These are phyloP conservation scores for Eragrostis nindensis DNA, from an alignment of 176 grass and related monocot genomes.

Conservation along the genomic window DNA sequence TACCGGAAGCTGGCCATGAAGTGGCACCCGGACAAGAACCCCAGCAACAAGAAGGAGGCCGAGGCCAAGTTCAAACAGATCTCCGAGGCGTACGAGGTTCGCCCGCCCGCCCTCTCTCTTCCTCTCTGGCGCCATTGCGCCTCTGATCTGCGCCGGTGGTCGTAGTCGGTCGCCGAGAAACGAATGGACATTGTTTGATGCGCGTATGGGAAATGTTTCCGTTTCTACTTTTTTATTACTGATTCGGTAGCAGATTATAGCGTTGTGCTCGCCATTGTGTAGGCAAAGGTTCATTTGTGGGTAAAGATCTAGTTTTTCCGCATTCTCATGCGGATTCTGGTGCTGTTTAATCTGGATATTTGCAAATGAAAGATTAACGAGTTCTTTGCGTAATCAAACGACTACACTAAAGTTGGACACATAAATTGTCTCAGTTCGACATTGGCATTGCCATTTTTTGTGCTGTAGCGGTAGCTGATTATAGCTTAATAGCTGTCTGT, in stretches of 20 bases:
- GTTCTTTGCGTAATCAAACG: not conserved
- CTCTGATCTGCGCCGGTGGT: conserved; percentile 28
- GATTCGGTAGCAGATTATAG: not conserved
- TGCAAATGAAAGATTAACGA: not conserved
- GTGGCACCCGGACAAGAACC: conserved; percentile 90
- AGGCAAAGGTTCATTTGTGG: not conserved
- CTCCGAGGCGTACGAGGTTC: conserved; percentile 83
- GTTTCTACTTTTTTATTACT: not conserved
- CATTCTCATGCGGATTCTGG: not conserved
- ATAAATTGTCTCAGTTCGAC: no score
- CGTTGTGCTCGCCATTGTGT: not conserved
- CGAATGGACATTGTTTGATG: conserved; percentile 6
- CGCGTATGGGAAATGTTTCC: not conserved
- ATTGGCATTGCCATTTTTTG: not conserved
- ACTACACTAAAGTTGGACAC: not conserved
- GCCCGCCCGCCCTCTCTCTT: not conserved
- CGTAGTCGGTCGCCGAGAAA: not conserved
- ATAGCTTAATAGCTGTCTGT: no score
- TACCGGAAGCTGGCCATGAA: conserved; percentile 85
- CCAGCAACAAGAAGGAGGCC: conserved; percentile 69
- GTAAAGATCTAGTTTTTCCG: conserved; percentile 14
- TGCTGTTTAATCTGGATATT: conserved; percentile 27
- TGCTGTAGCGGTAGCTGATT: no score
- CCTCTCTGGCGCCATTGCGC: not conserved
- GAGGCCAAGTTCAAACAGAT: conserved; percentile 93